Percentiles rank a stretch among this genome's conserved stretches.
phyloP scores from a whole-genome alignment of 192 early-diverging fungal genomes.

The Coemansia sp. region DNA sequence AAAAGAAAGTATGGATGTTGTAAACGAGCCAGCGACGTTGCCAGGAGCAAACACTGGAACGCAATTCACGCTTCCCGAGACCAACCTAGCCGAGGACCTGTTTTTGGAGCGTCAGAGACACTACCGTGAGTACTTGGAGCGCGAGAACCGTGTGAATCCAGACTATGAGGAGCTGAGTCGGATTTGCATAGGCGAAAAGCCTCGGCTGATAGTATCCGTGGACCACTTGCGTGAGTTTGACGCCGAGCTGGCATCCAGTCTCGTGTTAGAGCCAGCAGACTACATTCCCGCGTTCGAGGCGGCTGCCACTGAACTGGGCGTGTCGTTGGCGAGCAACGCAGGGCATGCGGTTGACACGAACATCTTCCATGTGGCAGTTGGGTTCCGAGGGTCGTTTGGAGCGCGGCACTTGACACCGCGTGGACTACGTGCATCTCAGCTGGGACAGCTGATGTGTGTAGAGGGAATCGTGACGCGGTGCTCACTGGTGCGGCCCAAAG shows the following conservation, averaged over 20 bases:
- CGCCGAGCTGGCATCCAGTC: slow-evolving; percentile 68
- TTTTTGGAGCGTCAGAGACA: slow-evolving; percentile 49
- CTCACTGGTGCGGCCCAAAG: slow-evolving; percentile 95
- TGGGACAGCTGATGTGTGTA: slow-evolving; percentile 89
- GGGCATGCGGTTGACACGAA: slow-evolving; percentile 20
- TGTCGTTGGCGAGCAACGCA: slow-evolving; percentile 1
- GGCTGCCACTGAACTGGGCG: slow-evolving; percentile 36
- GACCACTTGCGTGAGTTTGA: slow-evolving; percentile 85
- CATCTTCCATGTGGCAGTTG: slow-evolving; percentile 62
- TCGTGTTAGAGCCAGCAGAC: slow-evolving; percentile 76
- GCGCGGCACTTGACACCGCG: slow-evolving; percentile 85
- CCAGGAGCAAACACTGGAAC: slow-evolving; percentile 20
- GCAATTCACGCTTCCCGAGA: slow-evolving; percentile 36
- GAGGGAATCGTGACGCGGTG: slow-evolving; percentile 99
- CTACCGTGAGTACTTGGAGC: slow-evolving; percentile 52
- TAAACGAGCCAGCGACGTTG: slow-evolving; percentile 16
- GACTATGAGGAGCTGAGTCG: slow-evolving; percentile 39
- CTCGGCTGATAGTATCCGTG: slow-evolving; percentile 83
- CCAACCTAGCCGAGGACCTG: slow-evolving; percentile 48
- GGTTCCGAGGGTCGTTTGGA: slow-evolving; percentile 92
- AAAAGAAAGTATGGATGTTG: slow-evolving; percentile 21
- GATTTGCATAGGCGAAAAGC: slow-evolving; percentile 18
- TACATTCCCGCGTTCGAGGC: slow-evolving; percentile 82
- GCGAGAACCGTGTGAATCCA: slow-evolving; percentile 55
- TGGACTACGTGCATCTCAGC: slow-evolving; percentile 71